A percentile compares a stretch with the other conserved stretches of the same genome.
These are phyloP conservation scores for Paramecium tetraurelia DNA, from an alignment of 73 alveolate species.

Conservation along the genomic window DNA sequence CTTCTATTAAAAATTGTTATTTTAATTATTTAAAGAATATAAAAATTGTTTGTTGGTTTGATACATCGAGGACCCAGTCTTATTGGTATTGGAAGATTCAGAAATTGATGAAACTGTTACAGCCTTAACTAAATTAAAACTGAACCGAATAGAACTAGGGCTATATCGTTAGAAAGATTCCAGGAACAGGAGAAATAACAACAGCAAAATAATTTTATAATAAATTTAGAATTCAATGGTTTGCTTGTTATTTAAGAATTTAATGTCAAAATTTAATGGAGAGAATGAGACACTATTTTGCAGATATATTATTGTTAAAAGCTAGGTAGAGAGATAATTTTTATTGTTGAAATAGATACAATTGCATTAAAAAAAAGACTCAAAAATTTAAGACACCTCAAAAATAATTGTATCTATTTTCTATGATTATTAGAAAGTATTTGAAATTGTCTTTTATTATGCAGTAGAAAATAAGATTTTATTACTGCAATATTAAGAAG, in stretches of 20 bases:
- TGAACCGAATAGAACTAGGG: constrained; percentile 89
- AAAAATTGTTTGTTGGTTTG: no score
- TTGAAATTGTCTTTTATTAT: constrained; percentile 78
- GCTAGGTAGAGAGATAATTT: constrained; percentile 78
- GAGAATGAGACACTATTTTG: constrained; percentile 79
- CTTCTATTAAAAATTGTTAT: no score
- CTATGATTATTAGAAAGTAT: constrained; percentile 78
- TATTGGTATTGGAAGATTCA: constrained; percentile 79
- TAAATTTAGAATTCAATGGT: constrained; percentile 83
- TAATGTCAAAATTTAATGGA: constrained; percentile 86
- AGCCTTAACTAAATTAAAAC: constrained; percentile 76
- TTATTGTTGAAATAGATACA: constrained; percentile 88
- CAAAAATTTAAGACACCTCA: constrained; percentile 89
- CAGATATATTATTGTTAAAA: constrained; percentile 80
- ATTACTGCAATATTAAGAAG: constrained; percentile 87
- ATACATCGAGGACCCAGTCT: constrained; percentile 89
- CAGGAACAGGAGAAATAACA: constrained; percentile 94
- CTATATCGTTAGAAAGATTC: constrained; percentile 91
- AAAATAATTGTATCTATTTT: constrained; percentile 85
- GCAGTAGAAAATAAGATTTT: constrained; percentile 85
- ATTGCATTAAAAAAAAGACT: constrained; percentile 81
- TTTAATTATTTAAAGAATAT: neutral
- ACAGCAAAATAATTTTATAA: constrained; percentile 81
- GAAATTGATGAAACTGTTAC: constrained; percentile 83
- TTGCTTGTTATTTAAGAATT: constrained; percentile 84